phyloP scores from a whole-genome alignment of 1,284 basidiomycete genomes.

The Moesziomyces aphidis region DNA sequence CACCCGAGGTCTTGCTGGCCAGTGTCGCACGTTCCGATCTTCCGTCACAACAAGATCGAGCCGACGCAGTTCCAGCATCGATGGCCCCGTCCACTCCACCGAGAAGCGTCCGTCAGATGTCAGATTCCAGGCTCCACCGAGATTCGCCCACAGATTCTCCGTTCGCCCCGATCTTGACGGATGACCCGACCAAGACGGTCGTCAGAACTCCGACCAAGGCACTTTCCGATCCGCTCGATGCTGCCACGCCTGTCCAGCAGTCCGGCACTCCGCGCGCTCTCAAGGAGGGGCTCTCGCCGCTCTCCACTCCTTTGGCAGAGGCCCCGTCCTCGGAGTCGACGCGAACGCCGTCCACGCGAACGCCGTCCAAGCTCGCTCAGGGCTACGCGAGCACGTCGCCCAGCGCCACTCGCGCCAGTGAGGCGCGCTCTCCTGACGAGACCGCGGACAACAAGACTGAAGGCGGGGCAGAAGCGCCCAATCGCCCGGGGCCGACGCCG shows the following conservation, averaged over 20 bases:
- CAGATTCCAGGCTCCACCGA: slow-evolving; percentile 17
- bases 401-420: neutral
- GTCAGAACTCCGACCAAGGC: slow-evolving; percentile 26
- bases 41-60: slow-evolving; percentile 12
- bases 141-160: neutral
- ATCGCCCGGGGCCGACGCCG: slow-evolving; percentile 49
- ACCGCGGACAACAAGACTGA: neutral
- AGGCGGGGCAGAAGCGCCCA: slow-evolving; percentile 8
- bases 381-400: neutral
- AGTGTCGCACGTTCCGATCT: slow-evolving; percentile 8
- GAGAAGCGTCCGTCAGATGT: slow-evolving; percentile 9
- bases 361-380: slow-evolving; percentile 23
- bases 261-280: neutral
- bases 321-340: slow-evolving; percentile 3
- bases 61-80: slow-evolving; percentile 10
- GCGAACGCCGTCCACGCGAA: slow-evolving; percentile 10
- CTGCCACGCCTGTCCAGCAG: slow-evolving; percentile 11
- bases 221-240: slow-evolving; percentile 27
- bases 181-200: slow-evolving; percentile 22
- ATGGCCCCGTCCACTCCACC: slow-evolving; percentile 1
- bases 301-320: slow-evolving; percentile 5
- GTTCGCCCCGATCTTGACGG: slow-evolving; percentile 11
- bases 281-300: slow-evolving; percentile 9
- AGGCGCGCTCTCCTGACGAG: neutral
- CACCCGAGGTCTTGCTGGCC: slow-evolving; percentile 29